Evolutionary conservation across 202 grass and related monocot species (phyloP), one percentile per base, ranked within the genome.

Genomic region (Carex arenaria): DNA sequence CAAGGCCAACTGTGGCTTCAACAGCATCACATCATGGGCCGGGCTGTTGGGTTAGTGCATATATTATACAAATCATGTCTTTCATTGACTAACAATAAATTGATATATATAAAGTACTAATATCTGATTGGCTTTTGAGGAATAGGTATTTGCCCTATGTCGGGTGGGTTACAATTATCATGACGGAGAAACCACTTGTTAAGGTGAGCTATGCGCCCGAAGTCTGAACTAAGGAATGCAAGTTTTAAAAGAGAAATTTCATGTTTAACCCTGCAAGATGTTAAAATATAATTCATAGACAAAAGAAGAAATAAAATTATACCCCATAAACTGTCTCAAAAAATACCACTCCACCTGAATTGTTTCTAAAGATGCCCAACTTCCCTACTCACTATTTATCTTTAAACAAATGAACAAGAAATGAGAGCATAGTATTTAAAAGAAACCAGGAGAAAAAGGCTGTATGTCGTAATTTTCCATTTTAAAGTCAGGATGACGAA

Each of bases 1-100:
- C 92, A 93, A 0, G 92, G 94, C 18, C 92, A 97, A 83, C 89
- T 88, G 82, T 94, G 94, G 94, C 92, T 97, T 82, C 92, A 94
- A 79, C 87, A 88, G 43, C 92, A 94, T 85, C 94, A 97, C 79
- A 97, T 97, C 64, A 97, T 97, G 89, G 92, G 94, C 8, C 85
- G 92, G 22, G 94, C 94, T 82, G 94, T 94, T 66, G 94, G 94
- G 94, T 97, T 30, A 86, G 90, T 87, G 34, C 70, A 28, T 13
- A 18, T 62, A 61, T 84, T 47, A 43, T 52, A 11, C 34, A 19
- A 59, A 20, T n/a, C n/a, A 53, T 85, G 79, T 72, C 22, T 45
- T 40, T 72, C 38, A 14, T 47, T 72, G 49, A 84, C 67, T n/a
- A 63, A 47, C 4, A 1, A 72, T 72, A 7, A 67, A 31, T 55